Conservation (phyloP, 2,329 filamentous ascomycete genomes). For the Trichoderma arundinaceum region DNA sequence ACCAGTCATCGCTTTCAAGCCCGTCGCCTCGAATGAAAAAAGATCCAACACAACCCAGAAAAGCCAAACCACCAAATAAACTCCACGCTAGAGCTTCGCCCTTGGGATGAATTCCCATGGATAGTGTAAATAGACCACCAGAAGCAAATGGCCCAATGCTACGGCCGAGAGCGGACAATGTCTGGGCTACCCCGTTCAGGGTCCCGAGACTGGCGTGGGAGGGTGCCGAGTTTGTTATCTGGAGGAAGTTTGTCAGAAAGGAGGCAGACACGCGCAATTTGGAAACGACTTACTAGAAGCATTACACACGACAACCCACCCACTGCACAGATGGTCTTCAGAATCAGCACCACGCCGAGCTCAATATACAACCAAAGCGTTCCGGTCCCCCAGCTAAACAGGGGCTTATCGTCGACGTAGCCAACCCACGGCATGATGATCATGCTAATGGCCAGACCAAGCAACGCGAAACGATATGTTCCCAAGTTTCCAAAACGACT, state of each 20-base stretch:
- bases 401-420: constrained; percentile 66
- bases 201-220: constrained; percentile 85
- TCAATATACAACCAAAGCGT: constrained; percentile 78
- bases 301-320: constrained; percentile 89
- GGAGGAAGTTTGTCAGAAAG: not conserved
- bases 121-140: constrained; percentile 82
- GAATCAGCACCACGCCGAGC: constrained; percentile 76
- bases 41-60: constrained; percentile 79
- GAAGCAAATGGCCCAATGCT: constrained; percentile 88
- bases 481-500: constrained; percentile 82
- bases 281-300: constrained; percentile 67
- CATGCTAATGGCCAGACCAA: constrained; percentile 83
- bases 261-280: no score
- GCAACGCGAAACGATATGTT: constrained; percentile 78
- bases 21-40: constrained; percentile 73
- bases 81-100: constrained; percentile 88
- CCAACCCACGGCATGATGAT: constrained; percentile 88
- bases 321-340: constrained; percentile 90
- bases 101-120: constrained; percentile 73
- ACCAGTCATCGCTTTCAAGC: constrained; percentile 64
- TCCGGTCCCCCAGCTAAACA: constrained; percentile 64
- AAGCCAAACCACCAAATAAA: constrained; percentile 80
- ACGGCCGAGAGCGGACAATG: constrained; percentile 86
- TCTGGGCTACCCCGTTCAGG: constrained; percentile 92
- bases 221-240: constrained; percentile 94